Percentiles rank a stretch among this genome's conserved stretches.
phyloP scores from a whole-genome alignment of 2,329 filamentous ascomycete species.

The Microsporum canis region DNA sequence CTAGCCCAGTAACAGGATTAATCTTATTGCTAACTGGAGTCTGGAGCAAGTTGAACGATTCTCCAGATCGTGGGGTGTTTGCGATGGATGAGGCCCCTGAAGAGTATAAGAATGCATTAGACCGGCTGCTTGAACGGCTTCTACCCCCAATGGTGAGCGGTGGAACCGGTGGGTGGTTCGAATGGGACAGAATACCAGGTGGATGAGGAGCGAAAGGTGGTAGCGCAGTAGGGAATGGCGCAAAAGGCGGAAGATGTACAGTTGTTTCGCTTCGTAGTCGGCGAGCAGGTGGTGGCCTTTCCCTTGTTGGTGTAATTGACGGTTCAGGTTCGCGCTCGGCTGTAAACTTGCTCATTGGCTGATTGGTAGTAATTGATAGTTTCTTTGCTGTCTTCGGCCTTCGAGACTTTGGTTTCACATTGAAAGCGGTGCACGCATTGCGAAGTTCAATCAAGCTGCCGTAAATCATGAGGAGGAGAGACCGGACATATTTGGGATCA shows the following conservation, averaged over 20 bases:
- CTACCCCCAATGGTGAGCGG: slow-evolving; percentile 27
- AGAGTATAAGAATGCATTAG: slow-evolving; percentile 42
- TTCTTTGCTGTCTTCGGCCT: slow-evolving; percentile 14
- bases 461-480: slow-evolving; percentile 48
- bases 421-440: slow-evolving; percentile 41
- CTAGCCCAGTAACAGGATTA: slow-evolving; percentile 48
- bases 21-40: slow-evolving; percentile 40
- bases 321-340: slow-evolving; percentile 23
- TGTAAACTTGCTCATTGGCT: slow-evolving; percentile 16
- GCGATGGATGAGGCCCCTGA: slow-evolving; percentile 38
- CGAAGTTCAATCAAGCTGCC: slow-evolving; percentile 48
- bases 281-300: slow-evolving; percentile 31
- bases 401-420: slow-evolving; percentile 24
- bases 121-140: slow-evolving; percentile 41
- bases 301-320: slow-evolving; percentile 37
- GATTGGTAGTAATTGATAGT: slow-evolving; percentile 10
- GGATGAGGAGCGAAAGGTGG: slow-evolving; percentile 19
- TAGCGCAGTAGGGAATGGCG: slow-evolving; percentile 23
- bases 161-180: slow-evolving; percentile 13
- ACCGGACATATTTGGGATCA: slow-evolving; percentile 47
- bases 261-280: slow-evolving; percentile 43
- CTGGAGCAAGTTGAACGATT: slow-evolving; percentile 54
- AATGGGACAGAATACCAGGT: slow-evolving; percentile 14
- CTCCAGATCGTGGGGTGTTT: slow-evolving; percentile 69
- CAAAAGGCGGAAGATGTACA: slow-evolving; percentile 35